Conservation (phyloP, 2,329 filamentous ascomycete genomes). For the Blumeria graminis region DNA sequence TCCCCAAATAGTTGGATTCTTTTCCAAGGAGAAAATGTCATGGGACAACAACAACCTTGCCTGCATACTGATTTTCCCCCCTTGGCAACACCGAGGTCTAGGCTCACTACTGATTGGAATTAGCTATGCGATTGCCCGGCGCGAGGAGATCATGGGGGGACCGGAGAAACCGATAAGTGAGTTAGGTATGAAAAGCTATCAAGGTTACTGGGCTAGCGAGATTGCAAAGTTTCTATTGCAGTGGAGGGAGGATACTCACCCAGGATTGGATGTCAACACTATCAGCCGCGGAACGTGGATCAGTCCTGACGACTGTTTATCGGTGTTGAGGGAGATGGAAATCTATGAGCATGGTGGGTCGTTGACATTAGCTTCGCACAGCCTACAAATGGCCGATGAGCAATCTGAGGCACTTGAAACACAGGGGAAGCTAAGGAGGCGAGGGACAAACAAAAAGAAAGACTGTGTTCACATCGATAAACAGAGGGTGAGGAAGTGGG, state of each 20-base stretch:
- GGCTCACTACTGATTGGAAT: slow-evolving; percentile 78
- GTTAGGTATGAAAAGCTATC: slow-evolving; percentile 61
- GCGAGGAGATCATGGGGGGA: slow-evolving; percentile 65
- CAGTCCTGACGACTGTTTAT: slow-evolving; percentile 57
- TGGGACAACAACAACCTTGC: slow-evolving; percentile 98
- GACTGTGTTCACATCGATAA: slow-evolving; percentile 25
- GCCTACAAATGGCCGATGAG: slow-evolving; percentile 1
- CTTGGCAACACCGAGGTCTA: slow-evolving; percentile 77
- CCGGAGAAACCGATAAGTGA: slow-evolving; percentile 86
- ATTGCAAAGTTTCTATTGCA: slow-evolving; percentile 44
- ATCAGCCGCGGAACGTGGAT: slow-evolving; percentile 67
- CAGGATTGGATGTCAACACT: slow-evolving; percentile 39
- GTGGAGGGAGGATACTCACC: slow-evolving; percentile 8
- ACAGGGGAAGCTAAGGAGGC: slow-evolving; percentile 12
- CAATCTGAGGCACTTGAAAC: slow-evolving; percentile 16
- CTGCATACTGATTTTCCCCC: slow-evolving; percentile 86
- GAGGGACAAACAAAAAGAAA: slow-evolving; percentile 19
- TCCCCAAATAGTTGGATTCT: slow-evolving; percentile 66
- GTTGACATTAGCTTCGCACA: not conserved
- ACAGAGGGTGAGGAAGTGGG: slow-evolving; percentile 30
- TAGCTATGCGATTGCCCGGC: slow-evolving; percentile 72
- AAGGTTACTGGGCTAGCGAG: slow-evolving; percentile 65
- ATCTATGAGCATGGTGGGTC: slow-evolving; percentile 28
- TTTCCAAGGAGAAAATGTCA: slow-evolving; percentile 94
- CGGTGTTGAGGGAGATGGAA: slow-evolving; percentile 57